Evolutionary conservation across 768 basidiomycete genomes (phyloP).

Genomic region (Mycena sanguinolenta): DNA sequence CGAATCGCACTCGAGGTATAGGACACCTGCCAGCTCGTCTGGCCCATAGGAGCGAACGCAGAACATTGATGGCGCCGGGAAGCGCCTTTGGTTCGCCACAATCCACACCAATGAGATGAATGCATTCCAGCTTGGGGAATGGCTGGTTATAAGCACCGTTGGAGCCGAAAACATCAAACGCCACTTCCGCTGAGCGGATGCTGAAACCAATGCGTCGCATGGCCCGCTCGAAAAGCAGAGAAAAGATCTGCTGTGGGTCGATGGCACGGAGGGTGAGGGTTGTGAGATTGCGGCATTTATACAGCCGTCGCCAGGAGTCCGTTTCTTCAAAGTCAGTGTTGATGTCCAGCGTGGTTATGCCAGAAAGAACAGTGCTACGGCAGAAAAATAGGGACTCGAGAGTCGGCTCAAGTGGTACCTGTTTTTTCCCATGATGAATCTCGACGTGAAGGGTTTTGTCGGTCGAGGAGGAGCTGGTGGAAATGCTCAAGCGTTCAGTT

Average conservation of each 20-base stretch:
- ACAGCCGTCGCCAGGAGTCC: neutral
- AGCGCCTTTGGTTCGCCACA: neutral
- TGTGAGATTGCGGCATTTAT: neutral
- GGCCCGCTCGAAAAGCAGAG: neutral
- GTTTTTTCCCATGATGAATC: neutral
- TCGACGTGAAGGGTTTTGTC: neutral
- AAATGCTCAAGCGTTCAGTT: neutral
- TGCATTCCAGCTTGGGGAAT: constrained; percentile 6
- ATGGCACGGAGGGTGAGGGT: neutral
- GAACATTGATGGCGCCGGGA: neutral
- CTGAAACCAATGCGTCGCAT: neutral
- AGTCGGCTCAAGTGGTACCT: too few relatives aligned
- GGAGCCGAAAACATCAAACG: neutral
- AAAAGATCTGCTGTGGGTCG: neutral
- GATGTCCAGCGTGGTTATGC: neutral
- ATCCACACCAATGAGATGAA: neutral
- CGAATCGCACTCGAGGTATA: neutral
- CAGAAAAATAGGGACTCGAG: neutral
- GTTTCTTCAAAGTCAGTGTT: neutral
- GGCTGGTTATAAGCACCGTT: neutral
- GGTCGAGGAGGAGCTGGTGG: neutral
- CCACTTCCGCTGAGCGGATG: neutral
- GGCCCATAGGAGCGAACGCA: constrained; percentile 21
- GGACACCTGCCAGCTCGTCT: constrained; percentile 3
- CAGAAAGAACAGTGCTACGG: neutral